Evolutionary conservation across 352 stramenopile genomes (phyloP).

Genomic region (Globisporangium apiculatum): DNA sequence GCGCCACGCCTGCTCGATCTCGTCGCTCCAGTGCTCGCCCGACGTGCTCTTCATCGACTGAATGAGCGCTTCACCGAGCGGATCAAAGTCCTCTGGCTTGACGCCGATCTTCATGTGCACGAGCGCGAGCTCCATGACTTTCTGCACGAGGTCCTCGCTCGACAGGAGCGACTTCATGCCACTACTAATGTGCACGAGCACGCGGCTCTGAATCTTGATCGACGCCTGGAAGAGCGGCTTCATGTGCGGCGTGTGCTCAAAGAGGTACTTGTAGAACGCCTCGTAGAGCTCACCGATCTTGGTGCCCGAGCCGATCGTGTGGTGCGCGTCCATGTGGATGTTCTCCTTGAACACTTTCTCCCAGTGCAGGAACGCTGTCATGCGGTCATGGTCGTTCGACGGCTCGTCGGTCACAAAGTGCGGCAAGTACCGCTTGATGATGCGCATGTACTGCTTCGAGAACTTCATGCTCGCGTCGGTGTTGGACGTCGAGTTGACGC

Average conservation of each 20-base stretch:
- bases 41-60: conserved; percentile 54
- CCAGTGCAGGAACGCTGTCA: conserved; percentile 55
- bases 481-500: conserved; percentile 15
- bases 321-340: conserved; percentile 48
- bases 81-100: conserved; percentile 57
- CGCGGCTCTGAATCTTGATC: conserved; percentile 48
- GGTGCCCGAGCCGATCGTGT: conserved; percentile 31
- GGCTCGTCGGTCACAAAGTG: conserved; percentile 48
- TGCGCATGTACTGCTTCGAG: conserved; percentile 57
- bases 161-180: conserved; percentile 55
- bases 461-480: conserved; percentile 25
- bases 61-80: conserved; percentile 46
- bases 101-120: conserved; percentile 65
- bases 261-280: conserved; percentile 64
- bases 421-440: conserved; percentile 53
- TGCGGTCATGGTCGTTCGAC: conserved; percentile 38
- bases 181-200: conserved; percentile 57
- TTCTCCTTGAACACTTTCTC: conserved; percentile 61
- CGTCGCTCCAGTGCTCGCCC: conserved; percentile 35
- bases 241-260: conserved; percentile 48
- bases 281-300: conserved; percentile 49
- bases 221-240: conserved; percentile 57
- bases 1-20: conserved; percentile 41
- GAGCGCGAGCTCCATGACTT: conserved; percentile 47
- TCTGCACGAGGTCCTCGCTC: conserved; percentile 46